A percentile compares a stretch with the other conserved stretches of the same genome.
These are phyloP conservation scores for Phytophthora megakarya DNA, from an alignment of 352 stramenopile genomes.

Conservation along the genomic window DNA sequence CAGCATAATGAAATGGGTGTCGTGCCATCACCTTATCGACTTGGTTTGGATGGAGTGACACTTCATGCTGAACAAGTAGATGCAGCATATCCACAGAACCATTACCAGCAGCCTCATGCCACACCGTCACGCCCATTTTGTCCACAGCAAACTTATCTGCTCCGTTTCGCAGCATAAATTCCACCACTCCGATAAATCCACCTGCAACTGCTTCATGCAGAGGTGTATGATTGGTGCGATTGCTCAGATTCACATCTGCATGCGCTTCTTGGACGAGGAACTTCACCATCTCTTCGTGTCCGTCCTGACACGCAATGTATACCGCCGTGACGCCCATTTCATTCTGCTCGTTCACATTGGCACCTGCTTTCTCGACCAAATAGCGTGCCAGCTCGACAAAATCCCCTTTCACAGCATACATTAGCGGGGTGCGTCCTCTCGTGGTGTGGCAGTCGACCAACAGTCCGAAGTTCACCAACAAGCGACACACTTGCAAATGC, in stretches of 20 bases:
- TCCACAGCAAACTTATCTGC: slow-evolving; percentile 69
- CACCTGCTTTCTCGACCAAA: slow-evolving; percentile 48
- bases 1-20: slow-evolving; percentile 82
- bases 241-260: slow-evolving; percentile 64
- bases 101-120: slow-evolving; percentile 77
- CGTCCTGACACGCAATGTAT: slow-evolving; percentile 69
- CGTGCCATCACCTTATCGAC: slow-evolving; percentile 82
- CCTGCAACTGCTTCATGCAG: slow-evolving; percentile 73
- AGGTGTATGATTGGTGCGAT: slow-evolving; percentile 66
- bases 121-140: slow-evolving; percentile 81
- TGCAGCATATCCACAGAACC: slow-evolving; percentile 63
- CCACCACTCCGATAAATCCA: slow-evolving; percentile 47
- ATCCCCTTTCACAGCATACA: slow-evolving; percentile 76
- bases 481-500: slow-evolving; percentile 51
- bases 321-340: slow-evolving; percentile 80
- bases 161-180: slow-evolving; percentile 60
- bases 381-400: slow-evolving; percentile 55
- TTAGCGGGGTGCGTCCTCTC: slow-evolving; percentile 69
- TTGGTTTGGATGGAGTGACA: slow-evolving; percentile 50
- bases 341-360: slow-evolving; percentile 77
- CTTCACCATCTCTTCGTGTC: slow-evolving; percentile 48
- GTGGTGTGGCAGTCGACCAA: slow-evolving; percentile 83
- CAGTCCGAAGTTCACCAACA: slow-evolving; percentile 63
- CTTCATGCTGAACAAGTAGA: slow-evolving; percentile 54
- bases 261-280: slow-evolving; percentile 47